Evolutionary conservation across 257 asterid genomes (phyloP).

Genomic region (Nicotiana tabacum): DNA sequence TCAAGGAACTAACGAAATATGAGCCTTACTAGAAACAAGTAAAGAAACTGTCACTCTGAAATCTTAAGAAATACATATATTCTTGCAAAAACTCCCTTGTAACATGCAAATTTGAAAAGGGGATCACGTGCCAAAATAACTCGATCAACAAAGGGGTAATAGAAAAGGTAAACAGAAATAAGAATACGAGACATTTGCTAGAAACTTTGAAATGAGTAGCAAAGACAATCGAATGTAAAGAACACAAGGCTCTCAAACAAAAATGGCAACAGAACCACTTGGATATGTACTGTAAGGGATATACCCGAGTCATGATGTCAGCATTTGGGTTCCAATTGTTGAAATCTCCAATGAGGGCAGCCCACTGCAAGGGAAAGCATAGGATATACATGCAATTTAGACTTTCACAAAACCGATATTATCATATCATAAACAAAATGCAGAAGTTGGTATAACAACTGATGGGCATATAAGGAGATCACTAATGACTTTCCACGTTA

Average conservation of each 20-base stretch:
- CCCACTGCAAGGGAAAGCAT: conserved; percentile 46
- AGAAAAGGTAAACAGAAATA: background rate
- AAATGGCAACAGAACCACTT: background rate
- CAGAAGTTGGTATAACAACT: background rate
- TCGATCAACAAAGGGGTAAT: background rate
- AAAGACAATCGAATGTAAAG: background rate
- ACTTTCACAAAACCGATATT: conserved; percentile 9
- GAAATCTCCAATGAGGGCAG: conserved; percentile 94
- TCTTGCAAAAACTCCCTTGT: background rate
- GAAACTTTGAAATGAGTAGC: background rate
- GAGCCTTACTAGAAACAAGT: background rate
- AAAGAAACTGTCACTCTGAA: background rate
- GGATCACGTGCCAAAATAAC: background rate
- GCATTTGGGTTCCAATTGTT: conserved; percentile 96
- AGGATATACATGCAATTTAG: conserved; percentile 14
- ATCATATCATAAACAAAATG: background rate
- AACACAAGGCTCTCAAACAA: background rate
- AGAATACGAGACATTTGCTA: background rate
- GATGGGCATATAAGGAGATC: background rate
- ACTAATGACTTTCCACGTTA: background rate
- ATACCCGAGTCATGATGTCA: conserved; percentile 84
- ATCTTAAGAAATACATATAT: background rate
- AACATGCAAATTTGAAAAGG: background rate
- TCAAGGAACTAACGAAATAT: background rate
- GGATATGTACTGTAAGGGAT: conserved; percentile 7